Percentiles rank a stretch among this genome's conserved stretches.
phyloP scores from a whole-genome alignment of 2,329 filamentous ascomycete species.

The Neospermospora avenae region DNA sequence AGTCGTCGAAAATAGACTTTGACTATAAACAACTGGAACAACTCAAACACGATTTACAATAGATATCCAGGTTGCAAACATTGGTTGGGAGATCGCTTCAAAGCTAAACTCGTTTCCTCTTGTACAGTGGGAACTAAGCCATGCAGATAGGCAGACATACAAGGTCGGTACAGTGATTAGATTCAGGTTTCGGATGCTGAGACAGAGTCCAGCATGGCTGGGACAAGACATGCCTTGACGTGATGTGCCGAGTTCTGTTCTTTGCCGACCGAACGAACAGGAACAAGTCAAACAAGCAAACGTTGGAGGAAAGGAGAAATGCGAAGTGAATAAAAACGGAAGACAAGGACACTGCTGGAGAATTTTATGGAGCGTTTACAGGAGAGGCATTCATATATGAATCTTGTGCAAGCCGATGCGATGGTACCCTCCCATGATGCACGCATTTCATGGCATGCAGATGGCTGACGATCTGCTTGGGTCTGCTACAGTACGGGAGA shows the following conservation, averaged over 20 bases:
- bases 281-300: background rate
- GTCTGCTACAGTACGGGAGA: background rate
- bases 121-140: background rate
- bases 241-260: background rate
- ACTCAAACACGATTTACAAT: background rate
- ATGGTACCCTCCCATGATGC: background rate
- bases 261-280: background rate
- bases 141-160: background rate
- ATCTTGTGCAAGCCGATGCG: background rate
- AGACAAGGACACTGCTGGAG: background rate
- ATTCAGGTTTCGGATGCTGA: background rate
- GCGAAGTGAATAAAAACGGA: background rate
- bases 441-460: background rate
- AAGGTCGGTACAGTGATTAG: background rate
- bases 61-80: background rate
- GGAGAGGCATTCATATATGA: background rate
- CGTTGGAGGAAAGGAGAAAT: background rate
- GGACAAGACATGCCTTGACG: background rate
- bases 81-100: background rate
- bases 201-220: background rate
- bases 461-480: background rate
- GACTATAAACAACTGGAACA: background rate
- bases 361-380: background rate
- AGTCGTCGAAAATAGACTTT: background rate
- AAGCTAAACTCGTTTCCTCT: constrained; percentile 4